Percentiles rank a stretch among this genome's conserved stretches.
Evolutionary conservation across 768 basidiomycete species (phyloP).

Genomic region (Rhizopogon sp.): DNA sequence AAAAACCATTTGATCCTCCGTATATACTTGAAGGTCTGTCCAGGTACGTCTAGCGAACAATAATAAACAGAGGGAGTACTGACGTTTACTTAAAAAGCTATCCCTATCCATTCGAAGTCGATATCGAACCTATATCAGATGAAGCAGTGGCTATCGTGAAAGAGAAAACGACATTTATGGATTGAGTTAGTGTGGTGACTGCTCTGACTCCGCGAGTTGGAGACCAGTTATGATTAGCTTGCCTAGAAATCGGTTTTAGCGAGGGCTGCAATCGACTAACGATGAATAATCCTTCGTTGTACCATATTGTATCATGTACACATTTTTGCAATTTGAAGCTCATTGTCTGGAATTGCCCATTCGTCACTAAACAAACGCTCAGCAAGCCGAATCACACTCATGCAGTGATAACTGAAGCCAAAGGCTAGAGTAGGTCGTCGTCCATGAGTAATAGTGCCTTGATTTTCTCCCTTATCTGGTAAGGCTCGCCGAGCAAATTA

Average conservation of each 20-base stretch:
- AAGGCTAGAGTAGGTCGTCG: not conserved
- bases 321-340: too few species aligned
- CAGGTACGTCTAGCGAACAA: not conserved
- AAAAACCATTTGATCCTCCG: not conserved
- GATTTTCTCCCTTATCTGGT: not conserved
- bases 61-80: not conserved
- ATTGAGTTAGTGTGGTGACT: not conserved
- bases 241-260: not conserved
- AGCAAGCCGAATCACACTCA: not conserved
- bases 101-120: constrained; percentile 8
- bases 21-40: not conserved
- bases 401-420: not conserved
- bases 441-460: not conserved
- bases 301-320: too few species aligned
- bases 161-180: not conserved
- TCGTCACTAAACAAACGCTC: too few species aligned
- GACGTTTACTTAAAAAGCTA: not conserved
- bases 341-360: too few species aligned
- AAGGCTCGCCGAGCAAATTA: too few species aligned
- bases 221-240: not conserved
- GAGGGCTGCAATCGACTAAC: too few species aligned
- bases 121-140: constrained; percentile 9
- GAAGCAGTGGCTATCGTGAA: constrained; percentile 7
- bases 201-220: not conserved
- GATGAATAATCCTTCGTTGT: too few species aligned